Base-by-base conservation (phyloP, 306 rosid species). In the Cicer yamashitae region DNA sequence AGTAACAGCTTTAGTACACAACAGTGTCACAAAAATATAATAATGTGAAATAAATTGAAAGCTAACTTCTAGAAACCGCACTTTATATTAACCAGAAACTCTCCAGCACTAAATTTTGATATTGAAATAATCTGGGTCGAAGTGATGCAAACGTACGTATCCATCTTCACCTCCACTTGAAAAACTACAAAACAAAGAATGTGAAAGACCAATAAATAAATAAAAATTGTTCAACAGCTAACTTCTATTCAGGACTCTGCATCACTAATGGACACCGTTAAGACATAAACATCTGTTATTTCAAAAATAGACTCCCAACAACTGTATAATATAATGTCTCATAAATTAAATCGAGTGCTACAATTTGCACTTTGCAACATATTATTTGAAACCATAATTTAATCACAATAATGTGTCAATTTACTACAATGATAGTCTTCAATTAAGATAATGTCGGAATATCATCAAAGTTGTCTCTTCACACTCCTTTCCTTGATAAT, bases 101-200 rank as follows among this genome's bases (percentile, higher is more conserved):
- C 79, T 81, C 76, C 50, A 44, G 65, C 72, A 41, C 84, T 89
- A 94, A 30, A 91, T 80, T 83, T 90, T 94, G 87, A 91, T 82
- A 84, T 87, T 82, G 90, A 94, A 94, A 87, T 94, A 94, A 80
- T 94, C 98, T 1, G 84, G 82, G 71, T 90, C 98, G 12, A 94
- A 94, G 81, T 91, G 98, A 78, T 94, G 98, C 80, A 94, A 75
- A 53, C 98, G 89, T 40, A 94, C 92, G 10, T 85, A 94, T 67
- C 98, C 98, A 80, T 94, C 98, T 81, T 94, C 98, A 50, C 98
- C 98, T 79, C 97, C 97, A 58, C 98, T 94, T 40, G 98, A 84
- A 85, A 94, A 94, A 71, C 98, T 94, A 80, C 65, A 71, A 60
- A 37, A 79, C 11, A 65, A 44, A 10, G 50, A 45, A 45, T 30